These are phyloP conservation scores for Coccomyxa subellipsoidea DNA, from an alignment of 163 green algal species.

Conservation along the genomic window DNA sequence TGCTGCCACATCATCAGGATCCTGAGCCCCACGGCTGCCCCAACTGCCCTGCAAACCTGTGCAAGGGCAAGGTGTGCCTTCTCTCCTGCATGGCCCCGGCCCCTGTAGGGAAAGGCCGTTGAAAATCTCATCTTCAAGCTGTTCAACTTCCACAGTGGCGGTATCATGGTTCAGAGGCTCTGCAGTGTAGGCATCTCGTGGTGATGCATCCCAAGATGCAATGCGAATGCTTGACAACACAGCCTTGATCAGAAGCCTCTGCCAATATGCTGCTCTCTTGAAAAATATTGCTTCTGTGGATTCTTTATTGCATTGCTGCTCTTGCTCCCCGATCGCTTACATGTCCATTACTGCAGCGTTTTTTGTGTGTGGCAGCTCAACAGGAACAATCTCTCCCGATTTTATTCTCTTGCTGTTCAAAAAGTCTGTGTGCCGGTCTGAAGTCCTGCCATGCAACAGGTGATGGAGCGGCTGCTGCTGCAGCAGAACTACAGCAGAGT, in stretches of 20 bases:
- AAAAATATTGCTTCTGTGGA: background rate
- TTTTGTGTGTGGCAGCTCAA: too few relatives aligned
- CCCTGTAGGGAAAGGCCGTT: background rate
- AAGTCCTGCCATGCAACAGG: constrained; percentile 19
- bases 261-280: background rate
- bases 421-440: too few relatives aligned
- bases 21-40: constrained; percentile 18
- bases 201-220: background rate
- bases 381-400: too few relatives aligned
- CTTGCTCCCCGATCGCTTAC: too few relatives aligned
- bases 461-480: constrained; percentile 21
- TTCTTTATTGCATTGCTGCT: too few relatives aligned
- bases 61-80: constrained; percentile 34
- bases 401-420: too few relatives aligned
- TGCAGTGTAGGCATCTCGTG: background rate
- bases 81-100: background rate
- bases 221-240: background rate
- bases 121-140: background rate
- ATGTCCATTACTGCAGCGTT: too few relatives aligned
- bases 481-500: constrained; percentile 8
- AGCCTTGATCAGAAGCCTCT: background rate
- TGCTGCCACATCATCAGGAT: constrained; percentile 21
- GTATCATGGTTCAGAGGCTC: background rate
- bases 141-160: background rate
- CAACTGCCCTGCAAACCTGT: constrained; percentile 34